These are phyloP conservation scores for Xylariaceae sp. DNA, from an alignment of 2,329 filamentous ascomycete species.

Conservation along the genomic window DNA sequence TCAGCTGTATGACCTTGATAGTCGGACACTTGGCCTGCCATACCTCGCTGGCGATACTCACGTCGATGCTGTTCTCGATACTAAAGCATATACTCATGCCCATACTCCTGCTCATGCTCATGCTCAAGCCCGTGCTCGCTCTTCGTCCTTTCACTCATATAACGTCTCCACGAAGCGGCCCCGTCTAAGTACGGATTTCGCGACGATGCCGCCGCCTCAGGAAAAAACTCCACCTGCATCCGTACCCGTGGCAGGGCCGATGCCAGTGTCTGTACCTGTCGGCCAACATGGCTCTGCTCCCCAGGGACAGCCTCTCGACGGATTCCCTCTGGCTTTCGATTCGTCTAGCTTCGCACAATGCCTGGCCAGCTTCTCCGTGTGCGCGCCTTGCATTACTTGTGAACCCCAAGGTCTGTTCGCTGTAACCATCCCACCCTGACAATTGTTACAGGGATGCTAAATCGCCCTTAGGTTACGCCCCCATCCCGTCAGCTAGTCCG, in stretches of 20 bases:
- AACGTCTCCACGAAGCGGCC: constrained; percentile 15
- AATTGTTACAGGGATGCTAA: constrained; percentile 20
- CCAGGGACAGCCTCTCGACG: constrained; percentile 15
- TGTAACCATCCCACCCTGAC: constrained; percentile 6
- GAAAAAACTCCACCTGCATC: constrained; percentile 21
- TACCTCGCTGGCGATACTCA: constrained; percentile 1
- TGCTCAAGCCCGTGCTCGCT: constrained; percentile 20
- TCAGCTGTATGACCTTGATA: constrained; percentile 27
- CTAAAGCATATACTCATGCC: neutral
- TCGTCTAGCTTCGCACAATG: constrained; percentile 31
- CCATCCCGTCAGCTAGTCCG: constrained; percentile 22
- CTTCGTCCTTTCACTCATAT: constrained; percentile 17
- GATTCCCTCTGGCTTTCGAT: constrained; percentile 22
- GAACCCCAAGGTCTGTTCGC: constrained; percentile 32
- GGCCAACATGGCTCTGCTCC: constrained; percentile 19
- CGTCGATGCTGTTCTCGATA: too few species aligned
- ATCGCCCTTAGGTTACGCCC: constrained; percentile 24
- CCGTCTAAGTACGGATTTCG: constrained; percentile 23
- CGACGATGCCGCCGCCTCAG: constrained; percentile 23
- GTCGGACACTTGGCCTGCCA: constrained; percentile 28
- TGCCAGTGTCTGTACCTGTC: constrained; percentile 16
- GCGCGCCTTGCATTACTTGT: constrained; percentile 32
- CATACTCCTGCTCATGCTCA: neutral
- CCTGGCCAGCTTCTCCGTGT: constrained; percentile 32
- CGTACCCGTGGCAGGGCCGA: constrained; percentile 13